These are phyloP conservation scores for Clitopilus passeckerianus DNA, from an alignment of 768 basidiomycete species.

Conservation along the genomic window DNA sequence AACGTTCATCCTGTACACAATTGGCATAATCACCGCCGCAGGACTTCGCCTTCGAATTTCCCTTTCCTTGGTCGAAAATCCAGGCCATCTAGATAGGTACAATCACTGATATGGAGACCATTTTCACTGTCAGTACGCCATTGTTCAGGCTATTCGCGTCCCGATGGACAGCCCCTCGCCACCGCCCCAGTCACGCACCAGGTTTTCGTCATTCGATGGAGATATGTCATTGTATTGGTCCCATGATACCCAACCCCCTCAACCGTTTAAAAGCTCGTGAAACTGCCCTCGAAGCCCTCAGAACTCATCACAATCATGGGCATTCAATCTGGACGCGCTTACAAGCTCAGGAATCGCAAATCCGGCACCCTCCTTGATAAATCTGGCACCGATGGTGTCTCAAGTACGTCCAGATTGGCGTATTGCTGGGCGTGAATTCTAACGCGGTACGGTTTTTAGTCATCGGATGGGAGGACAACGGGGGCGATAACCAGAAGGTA, in stretches of 20 bases:
- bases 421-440: not conserved
- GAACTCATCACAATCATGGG: not conserved
- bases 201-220: not conserved
- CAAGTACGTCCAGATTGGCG: constrained; percentile 21
- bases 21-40: not conserved
- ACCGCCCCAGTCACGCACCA: not conserved
- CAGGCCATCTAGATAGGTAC: not conserved
- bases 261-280: not conserved
- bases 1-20: not conserved
- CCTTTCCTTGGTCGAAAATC: not conserved
- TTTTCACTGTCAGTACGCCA: not conserved
- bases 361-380: constrained; percentile 39
- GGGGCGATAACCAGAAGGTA: constrained; percentile 39
- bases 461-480: constrained; percentile 33
- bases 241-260: not conserved
- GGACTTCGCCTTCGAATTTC: not conserved
- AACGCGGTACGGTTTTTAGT: constrained; percentile 20
- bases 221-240: not conserved
- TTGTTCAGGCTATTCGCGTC: not conserved
- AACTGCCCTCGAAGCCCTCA: not conserved
- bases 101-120: not conserved
- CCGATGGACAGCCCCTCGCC: not conserved
- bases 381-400: constrained; percentile 36
- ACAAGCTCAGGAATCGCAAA: constrained; percentile 22
- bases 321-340: constrained; percentile 7